These are phyloP conservation scores for Geranium rotundifolium DNA, from an alignment of 345 rosid species.

Conservation along the genomic window DNA sequence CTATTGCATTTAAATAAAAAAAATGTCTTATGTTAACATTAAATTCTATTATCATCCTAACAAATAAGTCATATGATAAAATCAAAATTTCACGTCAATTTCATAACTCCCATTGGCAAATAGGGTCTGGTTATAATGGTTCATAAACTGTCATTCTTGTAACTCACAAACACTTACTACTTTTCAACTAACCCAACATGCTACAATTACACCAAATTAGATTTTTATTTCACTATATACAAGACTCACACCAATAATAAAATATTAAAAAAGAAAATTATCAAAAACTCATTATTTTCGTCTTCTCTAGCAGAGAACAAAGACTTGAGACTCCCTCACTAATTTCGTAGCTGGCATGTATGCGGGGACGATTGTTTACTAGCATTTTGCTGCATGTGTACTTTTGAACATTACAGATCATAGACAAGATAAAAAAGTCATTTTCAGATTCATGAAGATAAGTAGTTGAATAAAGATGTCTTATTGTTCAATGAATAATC, in stretches of 20 bases:
- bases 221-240: too few relatives aligned
- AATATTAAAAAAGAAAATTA: too few relatives aligned
- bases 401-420: conserved; percentile 19
- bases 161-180: conserved; percentile 17
- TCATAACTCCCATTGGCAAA: too few relatives aligned
- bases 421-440: not conserved
- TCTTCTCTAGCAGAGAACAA: conserved; percentile 51
- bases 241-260: too few relatives aligned
- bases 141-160: conserved; percentile 18
- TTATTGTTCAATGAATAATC: not conserved
- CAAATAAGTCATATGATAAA: not conserved
- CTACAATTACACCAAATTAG: conserved; percentile 14
- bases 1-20: not conserved
- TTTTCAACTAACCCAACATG: conserved; percentile 49
- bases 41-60: not conserved
- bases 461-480: not conserved
- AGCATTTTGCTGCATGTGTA: conserved; percentile 90
- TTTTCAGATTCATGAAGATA: not conserved
- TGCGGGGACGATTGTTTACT: conserved; percentile 81
- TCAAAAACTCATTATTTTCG: conserved; percentile 60
- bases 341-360: conserved; percentile 83
- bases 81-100: too few relatives aligned
- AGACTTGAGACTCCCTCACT: conserved; percentile 46
- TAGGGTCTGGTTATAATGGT: conserved; percentile 29
- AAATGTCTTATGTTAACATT: too few relatives aligned